Percentiles rank a stretch among this genome's conserved stretches.
These are phyloP conservation scores for Fusarium multiceps DNA, from an alignment of 2,329 filamentous ascomycete genomes.

Conservation along the genomic window DNA sequence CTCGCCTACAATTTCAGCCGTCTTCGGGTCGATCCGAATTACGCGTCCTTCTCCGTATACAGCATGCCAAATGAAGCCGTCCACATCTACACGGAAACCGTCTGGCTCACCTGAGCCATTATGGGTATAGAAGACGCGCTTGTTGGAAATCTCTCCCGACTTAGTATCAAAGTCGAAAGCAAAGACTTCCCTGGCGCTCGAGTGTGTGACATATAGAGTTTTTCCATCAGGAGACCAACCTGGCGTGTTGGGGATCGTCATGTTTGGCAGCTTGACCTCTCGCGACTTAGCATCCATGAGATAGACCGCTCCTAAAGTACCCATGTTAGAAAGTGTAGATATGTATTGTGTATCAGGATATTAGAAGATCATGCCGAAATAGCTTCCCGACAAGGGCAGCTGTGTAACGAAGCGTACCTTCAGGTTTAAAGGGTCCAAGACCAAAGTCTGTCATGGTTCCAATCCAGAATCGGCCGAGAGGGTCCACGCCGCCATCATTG, in stretches of 20 bases:
- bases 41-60: conserved; percentile 84
- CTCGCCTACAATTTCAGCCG: conserved; percentile 78
- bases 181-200: conserved; percentile 75
- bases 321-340: conserved; percentile 7
- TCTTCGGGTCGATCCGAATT: conserved; percentile 73
- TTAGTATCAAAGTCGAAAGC: conserved; percentile 77
- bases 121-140: conserved; percentile 79
- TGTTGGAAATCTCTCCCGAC: conserved; percentile 74
- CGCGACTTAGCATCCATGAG: conserved; percentile 72
- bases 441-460: conserved; percentile 85
- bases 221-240: conserved; percentile 80
- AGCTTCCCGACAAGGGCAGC: neutral
- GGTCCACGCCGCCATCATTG: conserved; percentile 88
- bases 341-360: neutral
- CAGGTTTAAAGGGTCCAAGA: conserved; percentile 67
- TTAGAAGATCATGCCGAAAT: neutral
- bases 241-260: conserved; percentile 87
- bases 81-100: conserved; percentile 83
- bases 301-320: conserved; percentile 73
- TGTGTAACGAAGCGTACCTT: conserved; percentile 56
- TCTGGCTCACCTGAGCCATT: conserved; percentile 77
- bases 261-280: conserved; percentile 68
- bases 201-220: conserved; percentile 87
- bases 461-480: conserved; percentile 84
- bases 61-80: conserved; percentile 90